phyloP scores from a whole-genome alignment of 257 asterid genomes.

The Ligustrum vulgare region DNA sequence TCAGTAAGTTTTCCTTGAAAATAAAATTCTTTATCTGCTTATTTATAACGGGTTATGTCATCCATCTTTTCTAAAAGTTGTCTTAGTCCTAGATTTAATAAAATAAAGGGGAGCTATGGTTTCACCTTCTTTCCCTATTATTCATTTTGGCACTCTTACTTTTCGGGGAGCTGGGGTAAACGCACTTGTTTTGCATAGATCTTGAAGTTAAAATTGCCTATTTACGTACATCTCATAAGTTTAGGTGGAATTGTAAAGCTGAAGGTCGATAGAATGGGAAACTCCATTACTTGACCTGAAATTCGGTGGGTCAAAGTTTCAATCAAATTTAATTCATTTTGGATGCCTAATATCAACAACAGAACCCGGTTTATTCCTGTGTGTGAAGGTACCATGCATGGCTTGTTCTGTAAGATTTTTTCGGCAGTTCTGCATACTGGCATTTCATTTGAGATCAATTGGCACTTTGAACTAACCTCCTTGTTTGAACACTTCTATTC shows the following conservation, averaged over 20 bases:
- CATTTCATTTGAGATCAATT: slow-evolving; percentile 14
- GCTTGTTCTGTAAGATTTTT: background rate
- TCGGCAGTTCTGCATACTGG: slow-evolving; percentile 18
- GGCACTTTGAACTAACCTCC: slow-evolving; percentile 13
- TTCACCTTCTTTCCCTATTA: background rate
- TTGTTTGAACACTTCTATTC: slow-evolving; percentile 2
- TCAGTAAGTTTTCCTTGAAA: background rate
- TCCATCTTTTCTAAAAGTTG: background rate
- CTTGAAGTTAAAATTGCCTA: slow-evolving; percentile 4
- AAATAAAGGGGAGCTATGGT: background rate
- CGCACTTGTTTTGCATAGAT: background rate
- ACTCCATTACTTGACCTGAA: background rate
- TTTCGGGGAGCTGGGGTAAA: background rate
- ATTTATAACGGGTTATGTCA: background rate
- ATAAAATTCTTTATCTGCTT: background rate
- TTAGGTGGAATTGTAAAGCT: background rate
- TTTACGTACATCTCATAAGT: background rate
- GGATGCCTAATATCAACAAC: background rate
- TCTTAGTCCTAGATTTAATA: background rate
- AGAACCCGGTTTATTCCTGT: slow-evolving; percentile 4
- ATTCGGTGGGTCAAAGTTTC: background rate
- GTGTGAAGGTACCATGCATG: background rate
- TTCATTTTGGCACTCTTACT: slow-evolving; percentile 1
- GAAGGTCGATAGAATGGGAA: slow-evolving; percentile 11
- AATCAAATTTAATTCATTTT: background rate